phyloP scores from a whole-genome alignment of 2,329 filamentous ascomycete genomes.

The Cladophialophora yegresii region DNA sequence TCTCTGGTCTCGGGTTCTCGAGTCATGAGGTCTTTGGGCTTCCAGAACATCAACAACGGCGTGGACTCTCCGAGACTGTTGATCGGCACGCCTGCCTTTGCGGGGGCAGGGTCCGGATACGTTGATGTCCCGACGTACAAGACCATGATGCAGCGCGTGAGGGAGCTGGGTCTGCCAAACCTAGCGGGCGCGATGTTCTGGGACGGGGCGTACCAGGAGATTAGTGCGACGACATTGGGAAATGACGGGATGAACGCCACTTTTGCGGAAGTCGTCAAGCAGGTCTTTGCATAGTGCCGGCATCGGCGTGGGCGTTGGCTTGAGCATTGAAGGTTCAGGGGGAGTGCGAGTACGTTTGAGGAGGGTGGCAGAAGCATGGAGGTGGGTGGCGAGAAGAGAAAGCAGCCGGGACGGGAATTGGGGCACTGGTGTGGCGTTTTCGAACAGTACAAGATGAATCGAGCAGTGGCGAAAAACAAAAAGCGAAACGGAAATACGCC shows the following conservation, averaged over 20 bases:
- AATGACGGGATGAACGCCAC: constrained; percentile 18
- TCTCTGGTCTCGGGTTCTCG: neutral
- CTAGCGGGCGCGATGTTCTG: constrained; percentile 33
- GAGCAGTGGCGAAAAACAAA: too few relatives aligned
- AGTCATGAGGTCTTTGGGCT: neutral
- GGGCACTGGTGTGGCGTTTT: too few relatives aligned
- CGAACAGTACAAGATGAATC: too few relatives aligned
- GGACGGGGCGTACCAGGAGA: constrained; percentile 31
- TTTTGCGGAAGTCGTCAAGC: constrained; percentile 25
- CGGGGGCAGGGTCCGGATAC: constrained; percentile 19
- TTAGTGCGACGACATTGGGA: constrained; percentile 8
- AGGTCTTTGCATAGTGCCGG: constrained; percentile 9
- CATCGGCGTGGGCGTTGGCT: too few relatives aligned
- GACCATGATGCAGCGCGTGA: constrained; percentile 24
- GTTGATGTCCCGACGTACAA: constrained; percentile 21
- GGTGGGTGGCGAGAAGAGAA: too few relatives aligned
- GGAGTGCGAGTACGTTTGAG: too few relatives aligned
- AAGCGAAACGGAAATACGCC: too few relatives aligned
- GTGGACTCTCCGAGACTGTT: constrained; percentile 26
- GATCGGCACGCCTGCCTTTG: constrained; percentile 32
- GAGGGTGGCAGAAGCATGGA: too few relatives aligned
- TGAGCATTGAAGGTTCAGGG: too few relatives aligned
- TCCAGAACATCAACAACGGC: constrained; percentile 28
- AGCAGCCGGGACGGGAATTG: too few relatives aligned
- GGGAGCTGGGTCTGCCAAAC: constrained; percentile 25